Evolutionary conservation across 2,329 filamentous ascomycete genomes (phyloP), one percentile per base, ranked within the genome.

Genomic region (Claviceps sorghi): DNA sequence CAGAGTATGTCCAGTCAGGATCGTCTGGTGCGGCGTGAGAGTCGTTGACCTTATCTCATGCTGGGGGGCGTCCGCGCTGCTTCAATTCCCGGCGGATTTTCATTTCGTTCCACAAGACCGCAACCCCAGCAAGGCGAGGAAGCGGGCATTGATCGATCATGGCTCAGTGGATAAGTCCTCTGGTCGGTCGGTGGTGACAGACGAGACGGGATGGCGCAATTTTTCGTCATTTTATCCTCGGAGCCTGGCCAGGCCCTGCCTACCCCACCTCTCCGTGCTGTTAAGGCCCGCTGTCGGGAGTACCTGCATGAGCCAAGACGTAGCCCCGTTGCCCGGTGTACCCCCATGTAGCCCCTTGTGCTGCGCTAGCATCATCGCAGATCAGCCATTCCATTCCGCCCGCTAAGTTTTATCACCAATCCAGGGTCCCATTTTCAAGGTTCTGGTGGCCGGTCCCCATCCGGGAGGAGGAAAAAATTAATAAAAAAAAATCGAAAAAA

Each of bases 151-250:
- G 26, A 26, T 26, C 26, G 5, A 3, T 26, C 3, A 26, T 26
- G 26, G 26, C 26, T 26, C 26, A 5, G 26, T 26, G 26, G 3
- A 26, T 26, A 5, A 26, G 26, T 26, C 26, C 26, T 26, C 26
- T 5, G 3, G 26, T 5, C 26, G 26, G 26, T 26, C 26, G 26
- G 26, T 26, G 26, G 26, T 26, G 26, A 26, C 26, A 50, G 32
- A 46, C 17, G 40, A 26, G 32, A 29, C 22, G 36, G 21, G 51
- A 55, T 55, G 48, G 53, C 53, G 53, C 51, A 55, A 55, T 55
- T 29, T 55, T 29, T 48, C 21, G 49, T 22, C 34, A 36, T 36
- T 36, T 43, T 29, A 34, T 43, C 19, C 13, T 10, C 26, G 19
- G n/a, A 48, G n/a, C 26, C 15, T 17, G 32, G 13, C 15, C 22